These are phyloP conservation scores for Aureobasidium leucospermi DNA, from an alignment of 2,329 filamentous ascomycete species.

Conservation along the genomic window DNA sequence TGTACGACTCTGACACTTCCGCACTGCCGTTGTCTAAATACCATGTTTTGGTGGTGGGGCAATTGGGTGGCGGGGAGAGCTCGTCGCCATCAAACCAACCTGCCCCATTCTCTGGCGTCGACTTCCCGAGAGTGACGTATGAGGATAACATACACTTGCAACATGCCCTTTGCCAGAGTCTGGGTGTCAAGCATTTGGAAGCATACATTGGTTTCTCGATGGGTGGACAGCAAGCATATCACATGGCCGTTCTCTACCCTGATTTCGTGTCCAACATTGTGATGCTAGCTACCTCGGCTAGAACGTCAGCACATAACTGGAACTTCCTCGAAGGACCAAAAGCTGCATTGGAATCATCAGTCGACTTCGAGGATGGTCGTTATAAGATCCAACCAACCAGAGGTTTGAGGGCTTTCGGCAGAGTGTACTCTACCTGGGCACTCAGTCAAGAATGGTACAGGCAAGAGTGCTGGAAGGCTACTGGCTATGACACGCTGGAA, in stretches of 20 bases:
- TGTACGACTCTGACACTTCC: slow-evolving; percentile 30
- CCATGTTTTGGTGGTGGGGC: slow-evolving; percentile 45
- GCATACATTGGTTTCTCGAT: slow-evolving; percentile 51
- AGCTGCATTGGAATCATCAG: slow-evolving; percentile 38
- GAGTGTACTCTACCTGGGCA: slow-evolving; percentile 35
- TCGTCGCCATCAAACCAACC: slow-evolving; percentile 45
- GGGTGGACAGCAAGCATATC: slow-evolving; percentile 49
- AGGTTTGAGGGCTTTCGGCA: slow-evolving; percentile 30
- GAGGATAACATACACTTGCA: slow-evolving; percentile 48
- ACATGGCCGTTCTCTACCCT: slow-evolving; percentile 45
- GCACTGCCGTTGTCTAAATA: slow-evolving; percentile 35
- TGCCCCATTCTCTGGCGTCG: slow-evolving; percentile 21
- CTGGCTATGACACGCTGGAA: slow-evolving; percentile 27
- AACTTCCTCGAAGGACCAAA: slow-evolving; percentile 50
- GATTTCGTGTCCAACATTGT: slow-evolving; percentile 41
- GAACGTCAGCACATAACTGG: slow-evolving; percentile 46
- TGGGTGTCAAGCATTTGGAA: slow-evolving; percentile 38
- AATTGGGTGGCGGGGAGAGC: slow-evolving; percentile 49
- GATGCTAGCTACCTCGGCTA: slow-evolving; percentile 45
- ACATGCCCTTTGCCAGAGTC: slow-evolving; percentile 34
- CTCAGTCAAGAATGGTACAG: slow-evolving; percentile 36
- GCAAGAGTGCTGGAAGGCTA: slow-evolving; percentile 29
- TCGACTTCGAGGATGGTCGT: slow-evolving; percentile 34
- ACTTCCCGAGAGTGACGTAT: slow-evolving; percentile 42
- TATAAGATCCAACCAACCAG: slow-evolving; percentile 22